These are phyloP conservation scores for Ophiostoma ips DNA, from an alignment of 2,329 filamentous ascomycete genomes.

Conservation along the genomic window DNA sequence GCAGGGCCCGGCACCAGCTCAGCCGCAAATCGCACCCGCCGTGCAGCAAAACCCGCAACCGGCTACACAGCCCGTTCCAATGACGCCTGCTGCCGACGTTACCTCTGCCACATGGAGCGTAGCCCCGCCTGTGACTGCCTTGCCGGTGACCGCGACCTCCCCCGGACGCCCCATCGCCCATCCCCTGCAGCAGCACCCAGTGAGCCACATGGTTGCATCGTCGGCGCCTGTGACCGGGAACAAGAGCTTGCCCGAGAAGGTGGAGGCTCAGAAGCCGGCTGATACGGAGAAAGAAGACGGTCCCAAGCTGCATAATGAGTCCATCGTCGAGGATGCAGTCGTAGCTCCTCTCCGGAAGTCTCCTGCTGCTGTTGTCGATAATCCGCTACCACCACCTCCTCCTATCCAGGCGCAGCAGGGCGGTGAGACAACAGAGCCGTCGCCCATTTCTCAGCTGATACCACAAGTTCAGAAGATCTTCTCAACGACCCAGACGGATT, in stretches of 20 bases:
- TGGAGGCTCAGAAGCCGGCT: background rate
- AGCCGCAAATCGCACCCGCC: background rate
- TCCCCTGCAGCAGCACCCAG: slow-evolving; percentile 1
- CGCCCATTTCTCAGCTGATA: background rate
- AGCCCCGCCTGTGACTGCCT: background rate
- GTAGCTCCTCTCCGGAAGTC: background rate
- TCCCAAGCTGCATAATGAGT: background rate
- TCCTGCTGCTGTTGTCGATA: background rate
- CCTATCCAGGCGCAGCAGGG: background rate
- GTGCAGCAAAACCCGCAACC: background rate
- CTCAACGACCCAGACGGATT: background rate
- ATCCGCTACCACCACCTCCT: background rate
- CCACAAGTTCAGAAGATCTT: background rate
- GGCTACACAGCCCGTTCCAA: background rate
- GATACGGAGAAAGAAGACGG: background rate
- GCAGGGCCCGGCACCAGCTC: background rate
- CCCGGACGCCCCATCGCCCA: background rate
- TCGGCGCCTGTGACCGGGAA: slow-evolving; percentile 15
- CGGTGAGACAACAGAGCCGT: background rate
- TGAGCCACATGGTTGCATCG: background rate
- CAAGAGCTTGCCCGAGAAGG: background rate
- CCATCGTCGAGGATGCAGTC: background rate
- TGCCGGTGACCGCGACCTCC: background rate
- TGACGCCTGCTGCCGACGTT: background rate
- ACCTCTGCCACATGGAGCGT: background rate